Conservation (phyloP, 257 asterid species). For the Penstemon newberryi region DNA sequence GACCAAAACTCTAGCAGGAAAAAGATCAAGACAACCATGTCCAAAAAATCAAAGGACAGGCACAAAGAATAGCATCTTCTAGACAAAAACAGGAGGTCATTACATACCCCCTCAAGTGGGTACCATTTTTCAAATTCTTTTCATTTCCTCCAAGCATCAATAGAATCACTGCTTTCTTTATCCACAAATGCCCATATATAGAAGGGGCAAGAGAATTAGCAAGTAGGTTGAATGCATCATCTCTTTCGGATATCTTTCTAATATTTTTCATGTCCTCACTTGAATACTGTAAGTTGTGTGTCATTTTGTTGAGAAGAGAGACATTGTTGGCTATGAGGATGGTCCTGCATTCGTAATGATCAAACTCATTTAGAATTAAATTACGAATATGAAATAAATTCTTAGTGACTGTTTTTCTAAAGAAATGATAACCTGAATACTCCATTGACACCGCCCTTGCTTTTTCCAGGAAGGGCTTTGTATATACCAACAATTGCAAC, state of each 20-base stretch:
- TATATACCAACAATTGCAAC: conserved; percentile 92
- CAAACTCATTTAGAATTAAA: conserved; percentile 11
- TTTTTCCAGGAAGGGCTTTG: conserved; percentile 89
- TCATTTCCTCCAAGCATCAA: conserved; percentile 97
- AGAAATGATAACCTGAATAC: conserved; percentile 68
- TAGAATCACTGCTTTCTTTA: conserved; percentile 85
- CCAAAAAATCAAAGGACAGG: neutral
- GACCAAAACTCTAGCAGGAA: conserved; percentile 2
- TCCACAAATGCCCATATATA: conserved; percentile 91
- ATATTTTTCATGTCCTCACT: conserved; percentile 76
- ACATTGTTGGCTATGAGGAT: conserved; percentile 88
- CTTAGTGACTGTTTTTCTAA: conserved; percentile 18
- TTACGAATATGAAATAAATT: conserved; percentile 17
- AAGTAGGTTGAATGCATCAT: conserved; percentile 78
- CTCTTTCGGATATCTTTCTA: conserved; percentile 65
- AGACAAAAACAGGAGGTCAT: conserved; percentile 8
- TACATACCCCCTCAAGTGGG: conserved; percentile 93
- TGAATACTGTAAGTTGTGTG: conserved; percentile 67
- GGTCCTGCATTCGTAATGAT: conserved; percentile 59
- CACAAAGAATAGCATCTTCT: conserved; percentile 3
- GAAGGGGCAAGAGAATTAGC: conserved; percentile 95
- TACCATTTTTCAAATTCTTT: conserved; percentile 92
- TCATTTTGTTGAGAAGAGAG: conserved; percentile 83
- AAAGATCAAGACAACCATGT: conserved; percentile 9
- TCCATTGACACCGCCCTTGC: conserved; percentile 92